Conservation (phyloP, 805 yeast species). For the Candida arabinofermentans region DNA sequence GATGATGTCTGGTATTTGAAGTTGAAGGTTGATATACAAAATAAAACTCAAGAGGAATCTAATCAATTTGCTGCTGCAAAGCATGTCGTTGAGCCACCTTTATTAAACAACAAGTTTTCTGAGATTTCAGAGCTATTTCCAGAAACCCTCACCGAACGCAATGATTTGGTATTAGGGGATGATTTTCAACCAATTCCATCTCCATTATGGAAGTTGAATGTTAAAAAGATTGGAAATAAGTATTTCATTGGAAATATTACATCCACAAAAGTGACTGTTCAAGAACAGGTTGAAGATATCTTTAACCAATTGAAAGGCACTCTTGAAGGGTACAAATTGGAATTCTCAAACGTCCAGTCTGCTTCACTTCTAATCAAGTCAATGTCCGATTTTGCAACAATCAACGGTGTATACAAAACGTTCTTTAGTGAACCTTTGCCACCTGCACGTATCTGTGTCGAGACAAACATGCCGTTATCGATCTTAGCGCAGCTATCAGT, state of each 20-base stretch:
- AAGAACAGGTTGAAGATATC: constrained; percentile 46
- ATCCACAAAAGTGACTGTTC: constrained; percentile 29
- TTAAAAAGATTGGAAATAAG: constrained; percentile 25
- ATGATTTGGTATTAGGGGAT: neutral
- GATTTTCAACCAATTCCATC: neutral
- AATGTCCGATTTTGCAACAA: constrained; percentile 58
- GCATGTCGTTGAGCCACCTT: constrained; percentile 29
- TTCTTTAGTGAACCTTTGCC: constrained; percentile 64
- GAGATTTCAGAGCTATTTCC: constrained; percentile 9
- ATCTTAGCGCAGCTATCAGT: constrained; percentile 57
- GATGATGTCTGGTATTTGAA: constrained; percentile 72
- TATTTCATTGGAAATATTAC: constrained; percentile 43
- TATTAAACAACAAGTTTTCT: constrained; percentile 40
- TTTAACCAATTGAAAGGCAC: constrained; percentile 39
- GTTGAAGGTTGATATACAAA: constrained; percentile 47
- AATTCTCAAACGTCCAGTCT: constrained; percentile 49
- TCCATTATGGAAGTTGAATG: constrained; percentile 7
- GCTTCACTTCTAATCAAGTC: constrained; percentile 57
- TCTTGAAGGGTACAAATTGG: constrained; percentile 29
- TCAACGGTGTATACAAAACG: constrained; percentile 58
- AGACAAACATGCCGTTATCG: constrained; percentile 44
- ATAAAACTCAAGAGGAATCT: constrained; percentile 12
- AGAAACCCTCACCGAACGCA: neutral
- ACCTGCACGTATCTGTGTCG: constrained; percentile 86
- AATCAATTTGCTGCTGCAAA: constrained; percentile 14